Evolutionary conservation across 768 basidiomycete genomes (phyloP), one percentile per base, ranked within the genome.

Genomic region (Naganishia friedmannii): DNA sequence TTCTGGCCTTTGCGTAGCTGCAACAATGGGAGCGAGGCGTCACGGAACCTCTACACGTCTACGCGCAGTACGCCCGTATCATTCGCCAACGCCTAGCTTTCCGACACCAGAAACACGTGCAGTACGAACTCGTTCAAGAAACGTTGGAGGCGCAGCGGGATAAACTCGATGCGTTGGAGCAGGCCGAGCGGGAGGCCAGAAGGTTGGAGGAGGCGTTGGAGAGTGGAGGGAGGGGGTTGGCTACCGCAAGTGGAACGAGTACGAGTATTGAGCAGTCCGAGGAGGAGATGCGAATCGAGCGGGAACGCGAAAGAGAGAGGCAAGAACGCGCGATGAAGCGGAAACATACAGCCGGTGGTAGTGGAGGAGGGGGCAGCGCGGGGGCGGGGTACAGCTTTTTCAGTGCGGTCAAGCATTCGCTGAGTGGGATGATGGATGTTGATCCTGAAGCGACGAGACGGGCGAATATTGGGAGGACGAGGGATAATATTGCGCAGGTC

Each of bases 371-470:
- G 7, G 42, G 9, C 42, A 13, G 63, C 15, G 42, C 9, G 7
- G 42, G 63, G 60, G 73, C 45, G 66, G 80, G 82, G 1, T 91
- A 91, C 85, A 93, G 92, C 23, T 82, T 99, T 28, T 76, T 99
- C 42, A 92, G 88, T 74, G 96, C 96, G 19, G 83, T 99, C 53
- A 93, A 90, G 77, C 94, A 96, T 82, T 94, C 93, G 28, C 80
- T 99, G 67, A 93, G 94, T 74, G 94, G 95, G 5, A 94, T 98
- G 88, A 97, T 99, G 89, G 96, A 99, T 75, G 91, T 91, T 21
- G 96, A 99, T 82, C 96, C 96, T 2, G 96, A 98, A 83, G 91
- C 90, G 21, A 94, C 95, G 6, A 84, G 96, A 71, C 85, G 96
- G 73, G 97, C 90, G 77, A 87, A 89, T 65, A 98, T 99, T 73